Percentiles rank a stretch among this genome's conserved stretches.
Conservation (phyloP, 805 yeast genomes). For the Priceomyces haplophilus region DNA sequence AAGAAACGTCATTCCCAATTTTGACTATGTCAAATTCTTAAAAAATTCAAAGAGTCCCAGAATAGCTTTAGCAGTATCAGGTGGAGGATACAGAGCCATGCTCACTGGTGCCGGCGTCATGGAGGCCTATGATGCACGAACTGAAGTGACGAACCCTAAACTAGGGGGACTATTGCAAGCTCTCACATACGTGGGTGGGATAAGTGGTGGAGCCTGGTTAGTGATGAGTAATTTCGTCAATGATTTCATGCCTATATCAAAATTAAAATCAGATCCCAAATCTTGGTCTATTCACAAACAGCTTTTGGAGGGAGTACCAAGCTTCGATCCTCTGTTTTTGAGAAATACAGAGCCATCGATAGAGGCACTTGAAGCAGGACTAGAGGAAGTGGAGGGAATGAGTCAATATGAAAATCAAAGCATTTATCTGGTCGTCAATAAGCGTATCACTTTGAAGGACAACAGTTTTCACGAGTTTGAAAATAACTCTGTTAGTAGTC, state of each 20-base stretch:
- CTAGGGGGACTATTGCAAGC: conserved; percentile 55
- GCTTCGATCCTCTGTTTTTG: conserved; percentile 35
- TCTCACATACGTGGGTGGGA: conserved; percentile 56
- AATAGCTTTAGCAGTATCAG: conserved; percentile 45
- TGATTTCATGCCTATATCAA: conserved; percentile 25
- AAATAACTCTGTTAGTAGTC: too few species aligned
- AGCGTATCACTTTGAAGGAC: neutral
- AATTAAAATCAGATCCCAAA: conserved; percentile 19
- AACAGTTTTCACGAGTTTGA: neutral
- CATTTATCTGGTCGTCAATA: neutral
- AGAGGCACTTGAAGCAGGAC: neutral
- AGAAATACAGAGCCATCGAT: neutral
- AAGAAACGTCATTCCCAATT: conserved; percentile 30
- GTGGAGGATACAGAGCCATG: conserved; percentile 61
- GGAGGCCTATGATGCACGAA: conserved; percentile 48
- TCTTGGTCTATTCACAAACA: conserved; percentile 47
- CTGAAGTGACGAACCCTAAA: conserved; percentile 27
- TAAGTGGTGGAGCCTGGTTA: conserved; percentile 75
- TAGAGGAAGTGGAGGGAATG: conserved; percentile 1
- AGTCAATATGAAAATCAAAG: too few species aligned
- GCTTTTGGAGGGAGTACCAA: conserved; percentile 56
- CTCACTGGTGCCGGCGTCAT: conserved; percentile 55
- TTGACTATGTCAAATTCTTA: conserved; percentile 24
- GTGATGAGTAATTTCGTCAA: conserved; percentile 44
- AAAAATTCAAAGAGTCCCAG: conserved; percentile 13